A percentile compares a stretch with the other conserved stretches of the same genome.
Evolutionary conservation across 2,329 filamentous ascomycete species (phyloP).

Genomic region (Penicillium hesseltinei): DNA sequence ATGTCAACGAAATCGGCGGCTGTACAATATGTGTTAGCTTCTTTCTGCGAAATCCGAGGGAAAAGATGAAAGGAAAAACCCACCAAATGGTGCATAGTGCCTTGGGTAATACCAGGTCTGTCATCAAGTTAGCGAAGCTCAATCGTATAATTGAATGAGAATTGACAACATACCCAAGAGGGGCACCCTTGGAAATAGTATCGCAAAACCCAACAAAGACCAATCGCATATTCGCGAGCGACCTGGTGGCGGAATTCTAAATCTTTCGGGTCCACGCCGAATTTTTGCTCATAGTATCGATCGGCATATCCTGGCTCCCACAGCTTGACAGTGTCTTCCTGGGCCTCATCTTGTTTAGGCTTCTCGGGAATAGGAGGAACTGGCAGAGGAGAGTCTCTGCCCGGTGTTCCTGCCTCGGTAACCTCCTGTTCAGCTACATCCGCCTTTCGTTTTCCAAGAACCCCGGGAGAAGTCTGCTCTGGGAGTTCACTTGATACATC

Average conservation of each 20-base stretch:
- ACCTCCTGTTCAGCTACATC: slow-evolving; percentile 63
- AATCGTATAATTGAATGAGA: neutral
- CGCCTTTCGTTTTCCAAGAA: slow-evolving; percentile 61
- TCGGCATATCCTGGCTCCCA: slow-evolving; percentile 97
- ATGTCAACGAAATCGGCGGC: slow-evolving; percentile 90
- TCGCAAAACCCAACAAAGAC: slow-evolving; percentile 87
- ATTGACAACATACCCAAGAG: slow-evolving; percentile 61
- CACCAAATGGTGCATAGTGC: slow-evolving; percentile 85
- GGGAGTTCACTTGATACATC: slow-evolving; percentile 26
- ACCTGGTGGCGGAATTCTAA: slow-evolving; percentile 85
- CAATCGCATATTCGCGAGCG: slow-evolving; percentile 87
- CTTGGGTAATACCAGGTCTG: slow-evolving; percentile 95
- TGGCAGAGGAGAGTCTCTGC: slow-evolving; percentile 55
- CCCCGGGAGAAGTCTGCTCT: slow-evolving; percentile 34
- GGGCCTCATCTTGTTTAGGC: slow-evolving; percentile 59
- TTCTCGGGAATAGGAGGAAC: slow-evolving; percentile 50
- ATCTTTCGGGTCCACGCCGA: slow-evolving; percentile 77
- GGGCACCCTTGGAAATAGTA: slow-evolving; percentile 99
- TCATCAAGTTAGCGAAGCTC: neutral
- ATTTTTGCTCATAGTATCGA: slow-evolving; percentile 96
- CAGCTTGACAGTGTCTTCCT: slow-evolving; percentile 77
- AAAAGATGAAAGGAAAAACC: neutral
- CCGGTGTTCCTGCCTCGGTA: slow-evolving; percentile 56
- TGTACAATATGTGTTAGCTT: slow-evolving; percentile 7
- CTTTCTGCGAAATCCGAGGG: neutral